phyloP scores from a whole-genome alignment of 495 filamentous ascomycete species.

The Haplographium delicatum region DNA sequence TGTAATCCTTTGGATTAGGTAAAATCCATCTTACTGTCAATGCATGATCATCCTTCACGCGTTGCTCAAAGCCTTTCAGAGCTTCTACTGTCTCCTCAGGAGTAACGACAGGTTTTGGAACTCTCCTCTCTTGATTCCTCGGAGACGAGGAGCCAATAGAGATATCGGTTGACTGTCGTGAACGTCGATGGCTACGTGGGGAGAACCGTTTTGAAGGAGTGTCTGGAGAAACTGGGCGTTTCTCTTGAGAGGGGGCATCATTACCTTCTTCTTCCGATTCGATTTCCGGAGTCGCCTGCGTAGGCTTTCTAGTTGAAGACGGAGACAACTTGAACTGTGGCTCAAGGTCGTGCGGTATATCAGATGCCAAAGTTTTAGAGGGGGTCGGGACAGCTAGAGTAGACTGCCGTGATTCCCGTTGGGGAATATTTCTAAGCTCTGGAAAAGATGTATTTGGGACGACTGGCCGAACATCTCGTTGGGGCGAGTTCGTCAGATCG shows the following conservation, averaged over 20 bases:
- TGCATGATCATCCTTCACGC: neutral
- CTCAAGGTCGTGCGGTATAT: too few species aligned
- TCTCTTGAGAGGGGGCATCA: neutral
- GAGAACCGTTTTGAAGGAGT: neutral
- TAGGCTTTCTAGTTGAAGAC: too few species aligned
- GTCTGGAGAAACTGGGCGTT: neutral
- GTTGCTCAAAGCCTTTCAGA: neutral
- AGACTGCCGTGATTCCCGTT: too few species aligned
- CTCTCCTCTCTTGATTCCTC: neutral
- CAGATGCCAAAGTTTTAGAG: too few species aligned
- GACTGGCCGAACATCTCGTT: too few species aligned
- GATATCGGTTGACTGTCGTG: neutral
- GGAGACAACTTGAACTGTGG: too few species aligned
- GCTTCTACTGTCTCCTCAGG: neutral
- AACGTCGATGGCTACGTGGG: neutral
- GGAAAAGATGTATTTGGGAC: too few species aligned
- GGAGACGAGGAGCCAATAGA: conserved; percentile 5
- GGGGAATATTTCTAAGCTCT: too few species aligned
- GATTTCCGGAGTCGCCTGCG: too few species aligned
- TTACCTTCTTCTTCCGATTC: neutral
- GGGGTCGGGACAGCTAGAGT: too few species aligned
- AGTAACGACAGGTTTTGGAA: neutral
- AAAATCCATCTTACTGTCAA: neutral
- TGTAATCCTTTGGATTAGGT: neutral
- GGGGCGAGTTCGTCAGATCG: too few species aligned